Evolutionary conservation across 768 basidiomycete genomes (phyloP).

Genomic region (Pholiota microspora): DNA sequence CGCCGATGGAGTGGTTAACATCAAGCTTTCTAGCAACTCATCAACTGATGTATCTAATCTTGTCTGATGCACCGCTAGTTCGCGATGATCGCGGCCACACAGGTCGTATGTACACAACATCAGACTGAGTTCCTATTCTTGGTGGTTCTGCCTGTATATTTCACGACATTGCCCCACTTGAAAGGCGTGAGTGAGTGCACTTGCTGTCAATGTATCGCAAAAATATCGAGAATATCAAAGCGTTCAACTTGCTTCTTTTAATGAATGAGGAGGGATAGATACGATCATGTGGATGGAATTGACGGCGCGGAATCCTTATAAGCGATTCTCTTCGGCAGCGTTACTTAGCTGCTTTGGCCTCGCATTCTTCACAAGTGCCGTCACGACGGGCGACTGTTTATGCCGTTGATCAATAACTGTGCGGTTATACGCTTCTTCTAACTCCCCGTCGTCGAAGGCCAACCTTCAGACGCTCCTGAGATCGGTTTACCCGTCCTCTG

Average conservation of each 20-base stretch:
- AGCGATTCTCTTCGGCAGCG: neutral
- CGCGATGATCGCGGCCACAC: slow-evolving; percentile 2
- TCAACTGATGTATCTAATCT: slow-evolving; percentile 5
- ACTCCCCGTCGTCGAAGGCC: neutral
- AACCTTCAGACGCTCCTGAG: neutral
- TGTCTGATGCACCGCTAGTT: slow-evolving; percentile 1
- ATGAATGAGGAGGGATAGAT: slow-evolving; percentile 1
- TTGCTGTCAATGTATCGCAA: neutral
- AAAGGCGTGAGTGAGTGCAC: neutral
- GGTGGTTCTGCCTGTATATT: neutral
- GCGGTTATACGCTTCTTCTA: neutral
- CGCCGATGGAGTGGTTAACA: neutral
- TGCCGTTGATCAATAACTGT: neutral
- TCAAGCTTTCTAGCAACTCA: neutral
- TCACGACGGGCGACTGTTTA: neutral
- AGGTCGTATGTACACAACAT: neutral
- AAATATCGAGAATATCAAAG: neutral
- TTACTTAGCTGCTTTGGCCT: neutral
- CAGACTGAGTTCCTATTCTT: neutral
- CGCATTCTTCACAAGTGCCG: neutral
- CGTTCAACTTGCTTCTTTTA: neutral
- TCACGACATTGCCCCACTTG: neutral
- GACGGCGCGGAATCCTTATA: neutral
- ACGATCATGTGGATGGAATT: slow-evolving; percentile 2
- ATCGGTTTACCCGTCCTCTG: neutral